phyloP scores from a whole-genome alignment of 441 rosid species.

The Macaranga tanarius region DNA sequence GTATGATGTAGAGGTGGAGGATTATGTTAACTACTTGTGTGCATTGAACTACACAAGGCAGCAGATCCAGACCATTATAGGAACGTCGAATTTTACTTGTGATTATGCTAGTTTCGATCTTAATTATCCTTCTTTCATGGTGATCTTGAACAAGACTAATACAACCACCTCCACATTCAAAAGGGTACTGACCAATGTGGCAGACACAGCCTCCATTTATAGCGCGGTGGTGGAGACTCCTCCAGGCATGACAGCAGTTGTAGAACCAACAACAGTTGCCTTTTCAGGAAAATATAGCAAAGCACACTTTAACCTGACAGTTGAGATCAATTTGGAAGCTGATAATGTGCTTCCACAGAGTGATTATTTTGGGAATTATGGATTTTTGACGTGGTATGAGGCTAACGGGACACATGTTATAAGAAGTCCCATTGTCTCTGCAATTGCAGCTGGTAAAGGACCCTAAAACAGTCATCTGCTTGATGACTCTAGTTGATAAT shows the following conservation, averaged over 20 bases:
- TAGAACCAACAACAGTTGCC: slow-evolving; percentile 29
- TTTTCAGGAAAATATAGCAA: slow-evolving; percentile 31
- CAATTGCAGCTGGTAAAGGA: slow-evolving; percentile 28
- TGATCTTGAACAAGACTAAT: slow-evolving; percentile 44
- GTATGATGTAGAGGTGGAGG: slow-evolving; percentile 39
- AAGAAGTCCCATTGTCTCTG: slow-evolving; percentile 46
- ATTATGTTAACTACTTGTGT: slow-evolving; percentile 43
- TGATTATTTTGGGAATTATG: slow-evolving; percentile 40
- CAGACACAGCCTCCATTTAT: slow-evolving; percentile 27
- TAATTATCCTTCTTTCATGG: slow-evolving; percentile 52
- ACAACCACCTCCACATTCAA: slow-evolving; percentile 38
- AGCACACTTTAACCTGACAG: slow-evolving; percentile 39
- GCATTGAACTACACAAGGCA: slow-evolving; percentile 40
- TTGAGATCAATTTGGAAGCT: slow-evolving; percentile 27
- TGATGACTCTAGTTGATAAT: neutral
- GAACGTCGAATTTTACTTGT: slow-evolving; percentile 36
- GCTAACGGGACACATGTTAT: slow-evolving; percentile 41
- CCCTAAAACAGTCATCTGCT: slow-evolving; percentile 14
- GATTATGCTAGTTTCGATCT: slow-evolving; percentile 38
- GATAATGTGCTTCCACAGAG: slow-evolving; percentile 24
- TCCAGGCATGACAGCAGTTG: slow-evolving; percentile 32
- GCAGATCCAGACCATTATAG: slow-evolving; percentile 35
- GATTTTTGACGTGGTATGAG: slow-evolving; percentile 44
- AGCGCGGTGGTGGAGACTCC: slow-evolving; percentile 31
- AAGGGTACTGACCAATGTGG: slow-evolving; percentile 44